phyloP scores from a whole-genome alignment of 495 filamentous ascomycete species.

The Glonium stellatum region DNA sequence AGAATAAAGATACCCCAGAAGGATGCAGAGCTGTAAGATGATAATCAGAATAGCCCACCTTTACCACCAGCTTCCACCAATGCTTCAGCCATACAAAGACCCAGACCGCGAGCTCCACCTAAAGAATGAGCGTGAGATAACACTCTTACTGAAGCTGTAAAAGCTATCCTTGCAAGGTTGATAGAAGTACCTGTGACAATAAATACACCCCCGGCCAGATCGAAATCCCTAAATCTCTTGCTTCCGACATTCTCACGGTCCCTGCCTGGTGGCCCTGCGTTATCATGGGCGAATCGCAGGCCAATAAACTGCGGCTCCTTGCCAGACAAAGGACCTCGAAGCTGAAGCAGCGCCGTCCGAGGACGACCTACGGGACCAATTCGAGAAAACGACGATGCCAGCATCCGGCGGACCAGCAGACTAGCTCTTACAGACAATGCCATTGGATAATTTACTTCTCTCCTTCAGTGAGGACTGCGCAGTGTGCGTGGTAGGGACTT shows the following conservation, averaged over 20 bases:
- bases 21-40: neutral
- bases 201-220: constrained; percentile 1
- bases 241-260: neutral
- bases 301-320: neutral
- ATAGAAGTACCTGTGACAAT: constrained; percentile 2
- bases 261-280: neutral
- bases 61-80: constrained; percentile 63
- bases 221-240: neutral
- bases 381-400: too few relatives aligned
- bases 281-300: neutral
- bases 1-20: neutral
- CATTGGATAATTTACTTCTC: too few relatives aligned
- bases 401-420: too few relatives aligned
- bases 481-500: too few relatives aligned
- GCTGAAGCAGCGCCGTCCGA: neutral
- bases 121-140: constrained; percentile 1
- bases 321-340: neutral
- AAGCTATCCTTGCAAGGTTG: neutral
- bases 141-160: neutral
- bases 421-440: too few relatives aligned
- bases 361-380: too few relatives aligned
- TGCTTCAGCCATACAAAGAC: constrained; percentile 60
- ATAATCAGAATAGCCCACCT: constrained; percentile 37
- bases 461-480: too few relatives aligned
- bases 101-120: constrained; percentile 38